Percentiles rank a stretch among this genome's conserved stretches.
Evolutionary conservation across 768 basidiomycete species (phyloP).

Genomic region (Mycena belliarum): DNA sequence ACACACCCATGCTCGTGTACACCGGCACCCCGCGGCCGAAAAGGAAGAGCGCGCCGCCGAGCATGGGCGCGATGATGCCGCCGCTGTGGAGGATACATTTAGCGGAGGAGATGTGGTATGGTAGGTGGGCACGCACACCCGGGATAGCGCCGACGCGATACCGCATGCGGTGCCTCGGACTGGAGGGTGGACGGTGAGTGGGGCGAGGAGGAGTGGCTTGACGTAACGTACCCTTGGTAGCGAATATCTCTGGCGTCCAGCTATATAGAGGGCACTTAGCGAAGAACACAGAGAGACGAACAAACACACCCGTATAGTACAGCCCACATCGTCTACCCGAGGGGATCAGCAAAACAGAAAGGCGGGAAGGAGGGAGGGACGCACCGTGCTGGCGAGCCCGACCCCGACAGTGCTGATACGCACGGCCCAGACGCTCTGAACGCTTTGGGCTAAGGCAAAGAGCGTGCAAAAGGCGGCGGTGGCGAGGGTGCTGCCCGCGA

Average conservation of each 20-base stretch:
- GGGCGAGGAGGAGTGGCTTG: not conserved
- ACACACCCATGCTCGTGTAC: constrained; percentile 69
- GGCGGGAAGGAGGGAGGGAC: constrained; percentile 17
- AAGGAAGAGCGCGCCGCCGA: constrained; percentile 73
- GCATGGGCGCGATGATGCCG: constrained; percentile 84
- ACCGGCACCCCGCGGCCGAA: constrained; percentile 73
- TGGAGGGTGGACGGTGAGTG: constrained; percentile 23
- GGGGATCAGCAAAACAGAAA: not conserved
- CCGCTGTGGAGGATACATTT: constrained; percentile 50
- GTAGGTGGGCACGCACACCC: constrained; percentile 57
- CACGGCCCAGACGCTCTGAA: constrained; percentile 62
- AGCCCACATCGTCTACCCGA: constrained; percentile 74
- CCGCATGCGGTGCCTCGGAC: constrained; percentile 89
- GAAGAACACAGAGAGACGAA: constrained; percentile 5
- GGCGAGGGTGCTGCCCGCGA: constrained; percentile 73
- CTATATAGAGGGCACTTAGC: constrained; percentile 21
- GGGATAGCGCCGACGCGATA: constrained; percentile 81
- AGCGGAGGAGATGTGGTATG: not conserved
- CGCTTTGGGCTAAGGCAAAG: constrained; percentile 62
- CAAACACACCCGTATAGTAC: constrained; percentile 69
- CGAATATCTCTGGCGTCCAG: constrained; percentile 89
- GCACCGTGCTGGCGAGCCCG: constrained; percentile 65
- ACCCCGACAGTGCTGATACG: constrained; percentile 53
- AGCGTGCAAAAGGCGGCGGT: constrained; percentile 75
- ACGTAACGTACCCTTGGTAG: constrained; percentile 59